Base-by-base conservation (phyloP, 345 rosid genomes). In the Moricandia arvensis region DNA sequence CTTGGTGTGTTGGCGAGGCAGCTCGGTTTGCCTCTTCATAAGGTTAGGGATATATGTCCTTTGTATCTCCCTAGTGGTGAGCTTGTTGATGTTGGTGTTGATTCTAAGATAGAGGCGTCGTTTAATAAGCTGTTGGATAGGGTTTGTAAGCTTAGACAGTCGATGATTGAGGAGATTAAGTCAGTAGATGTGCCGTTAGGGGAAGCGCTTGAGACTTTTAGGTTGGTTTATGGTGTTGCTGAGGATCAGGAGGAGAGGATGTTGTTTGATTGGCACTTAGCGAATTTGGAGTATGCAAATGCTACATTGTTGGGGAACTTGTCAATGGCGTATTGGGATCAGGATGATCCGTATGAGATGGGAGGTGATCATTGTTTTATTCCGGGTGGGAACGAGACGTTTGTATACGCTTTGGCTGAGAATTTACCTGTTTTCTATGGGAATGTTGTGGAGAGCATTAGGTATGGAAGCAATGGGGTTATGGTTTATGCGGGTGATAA, bases 341-440 rank as follows among this genome's bases (percentile, higher is more conserved):
- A 93, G 75, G 99, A 95, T 85, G 99, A 95, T 75, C 98, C 98
- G 0, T 95, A 87, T 76, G 99, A 95, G 80, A 93, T 95, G 98
- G 97, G 97, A 0, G 97, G 97, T 61, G 99, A 90, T 82, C 99
- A 93, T 79, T 95, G 99, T 79, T 95, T 95, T 76, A 89, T 91
- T 47, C 98, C 98, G 0, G 98, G 98, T 18, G 99, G 98, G 18
- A 95, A 93, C 57, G 96, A 87, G 75, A 84, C 88, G 65, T 90
- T 92, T 76, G 87, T 95, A 35, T 87, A 89, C 63, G 97, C 94
- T 4, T 87, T 95, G 47, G 98, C 96, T 0, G 89, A 86, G 79
- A 96, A 88, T 82, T 89, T 95, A 71, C 97, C 96, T 0, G 80
- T 93, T 69, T 95, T 95, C 61, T 95, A 95, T 30, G 86, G 82